Base-by-base conservation (phyloP, 495 filamentous ascomycete species). In the Penicillium lividum region DNA sequence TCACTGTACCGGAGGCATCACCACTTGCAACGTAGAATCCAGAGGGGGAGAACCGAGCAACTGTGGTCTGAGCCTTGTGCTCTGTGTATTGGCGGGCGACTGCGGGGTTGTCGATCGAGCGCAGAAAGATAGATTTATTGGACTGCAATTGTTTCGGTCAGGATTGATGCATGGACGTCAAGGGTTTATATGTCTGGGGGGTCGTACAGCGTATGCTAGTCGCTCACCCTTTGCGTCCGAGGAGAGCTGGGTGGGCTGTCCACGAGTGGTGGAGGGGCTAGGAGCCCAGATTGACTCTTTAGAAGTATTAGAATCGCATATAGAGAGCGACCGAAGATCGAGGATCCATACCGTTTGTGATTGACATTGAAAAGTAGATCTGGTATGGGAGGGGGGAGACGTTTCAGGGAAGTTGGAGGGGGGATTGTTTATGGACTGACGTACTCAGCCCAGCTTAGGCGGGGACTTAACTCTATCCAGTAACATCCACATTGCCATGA, bases 1-100 rank as follows among this genome's bases (percentile, higher is more conserved):
- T 81, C 40, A 98, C 90, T 45, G 81, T 83, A 49, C 94, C 94
- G 3, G 86, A 84, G 2, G 86, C 82, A 77, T 98, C 94, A 56
- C 93, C 94, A 58, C 89, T 93, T n/a, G 95, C 94, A 58, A 98
- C 84, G 61, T 93, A 97, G 80, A 89, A 98, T 42, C 95, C 94
- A 9, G 90, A 96, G 3, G 94, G 94, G 5, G 95, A 87, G 77
- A 98, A 97, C 42, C 90, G 90, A 44, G 95, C 94, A 58, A 98
- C 92, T 6, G 91, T 97, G 0, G 92, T 93, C 52, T 84, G 83
- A 33, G 88, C 78, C 28, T 91, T 97, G 76, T 98, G 94, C 63
- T 86, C 84, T 25, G 88, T 93, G 76, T 98, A 98, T 73, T 98
- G 92, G 60, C 86, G 89, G 71, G 85, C 84, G 45, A 84, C 66